A percentile compares a stretch with the other conserved stretches of the same genome.
Evolutionary conservation across 352 stramenopile species (phyloP).

Genomic region (Phytophthora pisi): DNA sequence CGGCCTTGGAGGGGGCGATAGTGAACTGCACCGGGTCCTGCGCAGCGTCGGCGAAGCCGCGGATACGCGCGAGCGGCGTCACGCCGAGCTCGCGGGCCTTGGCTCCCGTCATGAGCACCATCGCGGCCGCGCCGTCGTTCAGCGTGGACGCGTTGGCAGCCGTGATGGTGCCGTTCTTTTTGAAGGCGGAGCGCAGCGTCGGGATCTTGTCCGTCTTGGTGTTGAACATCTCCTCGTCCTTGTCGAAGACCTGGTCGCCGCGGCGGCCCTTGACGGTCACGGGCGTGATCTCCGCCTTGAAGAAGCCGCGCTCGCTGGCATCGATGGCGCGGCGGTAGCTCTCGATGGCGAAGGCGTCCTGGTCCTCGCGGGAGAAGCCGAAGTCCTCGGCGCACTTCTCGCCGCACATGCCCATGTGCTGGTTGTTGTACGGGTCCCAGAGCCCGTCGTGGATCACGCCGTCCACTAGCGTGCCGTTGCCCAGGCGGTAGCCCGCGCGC

Average conservation of each 20-base stretch:
- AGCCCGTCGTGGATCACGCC: constrained; percentile 96
- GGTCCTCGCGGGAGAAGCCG: constrained; percentile 92
- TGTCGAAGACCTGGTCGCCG: constrained; percentile 67
- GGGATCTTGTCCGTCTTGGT: constrained; percentile 93
- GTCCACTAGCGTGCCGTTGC: constrained; percentile 90
- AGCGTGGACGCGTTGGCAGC: constrained; percentile 97
- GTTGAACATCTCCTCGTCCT: constrained; percentile 94
- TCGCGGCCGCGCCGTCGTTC: constrained; percentile 96
- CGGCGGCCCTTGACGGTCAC: constrained; percentile 80
- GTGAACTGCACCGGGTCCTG: constrained; percentile 96
- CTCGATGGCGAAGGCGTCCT: constrained; percentile 95
- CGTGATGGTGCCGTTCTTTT: constrained; percentile 96
- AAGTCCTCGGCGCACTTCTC: constrained; percentile 95
- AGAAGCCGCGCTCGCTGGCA: constrained; percentile 87
- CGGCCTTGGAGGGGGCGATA: constrained; percentile 94
- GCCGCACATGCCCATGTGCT: constrained; percentile 95
- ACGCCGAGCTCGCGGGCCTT: constrained; percentile 87
- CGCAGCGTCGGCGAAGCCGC: constrained; percentile 82
- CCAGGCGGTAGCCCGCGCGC: constrained; percentile 91
- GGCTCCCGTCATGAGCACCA: constrained; percentile 95
- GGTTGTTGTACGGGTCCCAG: constrained; percentile 98
- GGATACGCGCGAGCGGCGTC: constrained; percentile 76
- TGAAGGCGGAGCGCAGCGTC: constrained; percentile 93
- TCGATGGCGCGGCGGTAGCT: constrained; percentile 88
- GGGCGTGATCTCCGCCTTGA: constrained; percentile 90